Evolutionary conservation across 306 rosid species (phyloP), one percentile per base, ranked within the genome.

Genomic region (Mimosa pudica): DNA sequence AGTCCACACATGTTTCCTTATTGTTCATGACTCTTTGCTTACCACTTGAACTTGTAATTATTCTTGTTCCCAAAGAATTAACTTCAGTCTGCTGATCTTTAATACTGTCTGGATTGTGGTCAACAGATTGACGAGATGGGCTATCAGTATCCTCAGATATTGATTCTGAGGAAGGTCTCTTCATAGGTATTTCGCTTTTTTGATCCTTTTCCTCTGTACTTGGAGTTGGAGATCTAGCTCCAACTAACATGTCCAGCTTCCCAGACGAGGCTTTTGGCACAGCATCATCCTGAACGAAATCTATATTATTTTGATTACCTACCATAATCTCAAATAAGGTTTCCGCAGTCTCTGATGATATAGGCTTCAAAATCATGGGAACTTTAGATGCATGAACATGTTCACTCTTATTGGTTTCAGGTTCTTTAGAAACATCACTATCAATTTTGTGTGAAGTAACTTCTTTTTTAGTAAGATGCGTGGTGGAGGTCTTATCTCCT

Each of bases 401-500:
- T 83, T 84, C 85, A 74, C 65, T 75, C 65, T 63, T 45, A 48
- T 60, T 72, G 77, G 77, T 33, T 79, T 84, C 68, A 64, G 58
- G 77, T 14, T n/a, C 66, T 82, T 89, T 75, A n/a, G 84, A 80
- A 65, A 76, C 83, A 85, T 65, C 83, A 36, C 12, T 2, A 77
- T 82, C 88, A 71, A 65, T 85, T 84, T 70, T 80, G 71, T 80
- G 89, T 32, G 86, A 81, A 78, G 85, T 38, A 77, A 78, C 76
- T 82, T 70, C 87, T 76, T 84, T 83, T 65, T 83, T 81, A 49
- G 80, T 83, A 71, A 33, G 84, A n/a, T 73, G 81, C 79, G 38
- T 73, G 79, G 74, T 80, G 49, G 80, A 78, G 83, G 75, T 79
- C 74, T 70, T 85, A 75, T 85, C 89, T 84, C 81, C 82, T 67